Base-by-base conservation (phyloP, 1,139 yeast genomes). In the Yamadazyma triangularis region DNA sequence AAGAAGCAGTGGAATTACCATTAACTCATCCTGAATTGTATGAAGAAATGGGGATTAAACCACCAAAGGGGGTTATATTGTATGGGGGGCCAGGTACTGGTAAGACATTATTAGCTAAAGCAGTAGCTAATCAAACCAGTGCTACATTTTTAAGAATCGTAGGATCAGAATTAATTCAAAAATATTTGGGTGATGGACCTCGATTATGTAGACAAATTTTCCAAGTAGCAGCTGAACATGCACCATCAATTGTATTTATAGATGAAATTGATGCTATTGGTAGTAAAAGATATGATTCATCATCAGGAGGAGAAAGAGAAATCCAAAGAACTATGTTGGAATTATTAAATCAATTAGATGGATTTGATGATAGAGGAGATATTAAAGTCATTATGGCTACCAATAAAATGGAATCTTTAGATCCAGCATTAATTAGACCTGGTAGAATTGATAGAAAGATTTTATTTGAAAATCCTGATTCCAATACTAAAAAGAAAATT, bases 1-100 rank as follows among this genome's bases (percentile, higher is more conserved):
- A 91, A 61, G 99, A 93, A 61, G 87, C 96, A 3, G 98, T 93
- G 7, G 99, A 93, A 59, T 72, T 93, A 51, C 99, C 99, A 8
- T 71, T 93, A 44, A 89, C 97, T 13, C 98, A 93, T 59, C 97
- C 98, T 1, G 98, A 93, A 58, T 68, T 93, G 47, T 93, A 91
- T 60, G 96, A 93, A 62, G 97, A 91, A 62, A 91, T 93, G 96
- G 99, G 99, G 46, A 91, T 93, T 55, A 88, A 89, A 52, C 98
- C 98, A 7, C 99, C 99, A 31, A 91, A 91, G 65, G 99, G 99
- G 62, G 98, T 93, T 34, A 89, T 93, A 48, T 71, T 93, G 39
- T 93, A 93, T 55, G 99, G 99, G 48, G 95, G 97, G 0, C 99
- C 99, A 21, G 99, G 99, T 58, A 93, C 98, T 1, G 99, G 99